phyloP scores from a whole-genome alignment of 768 basidiomycete species.

The Suillus paluster region DNA sequence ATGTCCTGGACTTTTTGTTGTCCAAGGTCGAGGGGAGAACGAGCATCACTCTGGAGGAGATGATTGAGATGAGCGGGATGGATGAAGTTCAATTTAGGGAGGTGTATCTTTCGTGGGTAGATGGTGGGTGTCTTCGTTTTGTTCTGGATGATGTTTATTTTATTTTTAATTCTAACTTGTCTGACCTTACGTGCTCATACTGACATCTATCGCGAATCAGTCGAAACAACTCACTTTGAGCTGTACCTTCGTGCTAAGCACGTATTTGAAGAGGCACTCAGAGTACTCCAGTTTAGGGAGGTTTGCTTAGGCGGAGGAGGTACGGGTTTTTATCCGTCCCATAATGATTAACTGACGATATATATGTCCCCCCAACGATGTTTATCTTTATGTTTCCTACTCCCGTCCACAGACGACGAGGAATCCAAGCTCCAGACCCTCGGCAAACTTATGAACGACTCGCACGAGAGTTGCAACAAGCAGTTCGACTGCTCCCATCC shows the following conservation, averaged over 20 bases:
- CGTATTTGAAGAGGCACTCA: slow-evolving; percentile 78
- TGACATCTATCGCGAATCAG: slow-evolving; percentile 29
- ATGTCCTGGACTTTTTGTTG: slow-evolving; percentile 52
- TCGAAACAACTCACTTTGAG: slow-evolving; percentile 81
- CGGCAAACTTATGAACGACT: slow-evolving; percentile 79
- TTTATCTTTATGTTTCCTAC: too few relatives aligned
- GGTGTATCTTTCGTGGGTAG: slow-evolving; percentile 78
- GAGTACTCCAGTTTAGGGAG: slow-evolving; percentile 79
- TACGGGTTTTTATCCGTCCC: slow-evolving; percentile 13
- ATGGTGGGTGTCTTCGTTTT: slow-evolving; percentile 57
- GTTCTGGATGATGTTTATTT: neutral
- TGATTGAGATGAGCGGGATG: slow-evolving; percentile 70
- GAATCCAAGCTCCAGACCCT: slow-evolving; percentile 49
- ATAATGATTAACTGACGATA: neutral
- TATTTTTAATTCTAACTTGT: slow-evolving; percentile 3
- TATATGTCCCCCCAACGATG: neutral
- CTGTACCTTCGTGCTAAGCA: slow-evolving; percentile 84
- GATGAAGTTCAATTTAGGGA: slow-evolving; percentile 57
- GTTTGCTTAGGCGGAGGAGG: slow-evolving; percentile 55
- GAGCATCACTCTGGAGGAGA: slow-evolving; percentile 72
- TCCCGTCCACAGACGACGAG: slow-evolving; percentile 13
- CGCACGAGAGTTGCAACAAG: slow-evolving; percentile 69
- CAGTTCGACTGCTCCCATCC: slow-evolving; percentile 81
- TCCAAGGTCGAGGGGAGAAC: slow-evolving; percentile 41
- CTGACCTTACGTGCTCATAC: neutral